Base-by-base conservation (phyloP, 805 yeast species). In the Candida argentea region DNA sequence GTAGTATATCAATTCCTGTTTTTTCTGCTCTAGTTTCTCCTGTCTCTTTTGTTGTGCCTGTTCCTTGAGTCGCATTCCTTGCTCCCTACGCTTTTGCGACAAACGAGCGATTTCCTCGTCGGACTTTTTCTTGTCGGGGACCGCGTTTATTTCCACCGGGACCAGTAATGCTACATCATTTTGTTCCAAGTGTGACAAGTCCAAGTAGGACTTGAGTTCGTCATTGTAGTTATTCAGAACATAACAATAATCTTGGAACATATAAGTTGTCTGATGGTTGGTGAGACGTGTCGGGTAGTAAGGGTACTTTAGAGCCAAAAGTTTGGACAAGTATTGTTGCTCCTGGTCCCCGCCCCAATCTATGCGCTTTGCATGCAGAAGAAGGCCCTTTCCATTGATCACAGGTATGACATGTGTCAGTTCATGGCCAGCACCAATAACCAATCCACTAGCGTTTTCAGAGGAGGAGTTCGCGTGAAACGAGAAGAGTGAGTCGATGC, bases 311-410 rank as follows among this genome's bases (percentile, higher is more conserved):
- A 91, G 61, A 2, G 75, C 65, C 27, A 91, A 54, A 20, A 79
- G 65, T 39, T 64, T 68, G 32, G 66, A 68, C 46, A 91, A 49
- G 40, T 67, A 87, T 22, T 67, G 72, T 17, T 67, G 70, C 1
- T 87, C 68, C 24, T 72, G 81, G 36, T 72, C 70, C 7, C 95
- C 97, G 35, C 97, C 97, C 84, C 91, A 84, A 46, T 84, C 85
- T 21, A 91, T 72, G 44, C 97, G 64, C 44, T 85, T 86, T 6
- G 86, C 61, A 33, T 76, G 78, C 16, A 68, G 57, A 30, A 84
- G 50, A 2, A 76, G 38, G 0, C 93, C 87, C 30, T 60, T 58
- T 1, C 86, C 85, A n/a, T 70, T 48, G 2, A 83, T 38, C 2
- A 89, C 84, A 0, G 98, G 98, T 11, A 89, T 73, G 0, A 91